Evolutionary conservation across 2,329 filamentous ascomycete species (phyloP), one percentile per base, ranked within the genome.

Genomic region (Paecilomyces fulvus): DNA sequence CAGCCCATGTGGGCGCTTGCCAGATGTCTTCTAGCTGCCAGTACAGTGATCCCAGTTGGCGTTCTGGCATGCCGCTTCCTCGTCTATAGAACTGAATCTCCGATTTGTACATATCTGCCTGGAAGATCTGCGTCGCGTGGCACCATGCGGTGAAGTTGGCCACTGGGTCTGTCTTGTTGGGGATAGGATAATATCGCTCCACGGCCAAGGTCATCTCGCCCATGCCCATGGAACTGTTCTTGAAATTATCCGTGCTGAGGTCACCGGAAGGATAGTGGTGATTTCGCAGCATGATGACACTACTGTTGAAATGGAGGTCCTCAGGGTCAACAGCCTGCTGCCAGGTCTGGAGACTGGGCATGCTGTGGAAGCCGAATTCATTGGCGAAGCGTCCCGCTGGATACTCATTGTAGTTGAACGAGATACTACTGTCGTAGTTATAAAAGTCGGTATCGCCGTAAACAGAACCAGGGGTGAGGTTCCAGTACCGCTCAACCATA

Each of bases 21-120:
- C 82, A 85, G 57, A 84, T 80, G 62, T 86, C 83, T 61, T 86
- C 82, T 1, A 87, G 72, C 63, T 86, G 83, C 84, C 83, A 87
- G 65, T 85, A 86, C 4, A 87, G 65, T 10, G 76, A 78, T 0
- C 83, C 83, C 1, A 86, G 74, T 61, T 85, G 82, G 0, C 82
- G 74, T 58, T 86, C 79, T 0, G 77, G 79, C 61, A 78, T 64
- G 0, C 82, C 83, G 43, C 79, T 82, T 0, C 83, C 83, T 4
- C 80, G 73, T 4, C 83, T 77, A 63, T 86, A 86, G 68, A 82
- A 85, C 54, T 81, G 75, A 14, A 86, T 85, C 66, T 86, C 77
- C 2, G 73, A 77, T 46, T 78, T 79, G 67, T 86, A 85, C 65
- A 81, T 80, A 60, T 85, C 82, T 2, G 83, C 82, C 64, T 86